Percentiles rank a stretch among this genome's conserved stretches.
These are phyloP conservation scores for Pelargonium nanum DNA, from an alignment of 345 rosid genomes.

Conservation along the genomic window DNA sequence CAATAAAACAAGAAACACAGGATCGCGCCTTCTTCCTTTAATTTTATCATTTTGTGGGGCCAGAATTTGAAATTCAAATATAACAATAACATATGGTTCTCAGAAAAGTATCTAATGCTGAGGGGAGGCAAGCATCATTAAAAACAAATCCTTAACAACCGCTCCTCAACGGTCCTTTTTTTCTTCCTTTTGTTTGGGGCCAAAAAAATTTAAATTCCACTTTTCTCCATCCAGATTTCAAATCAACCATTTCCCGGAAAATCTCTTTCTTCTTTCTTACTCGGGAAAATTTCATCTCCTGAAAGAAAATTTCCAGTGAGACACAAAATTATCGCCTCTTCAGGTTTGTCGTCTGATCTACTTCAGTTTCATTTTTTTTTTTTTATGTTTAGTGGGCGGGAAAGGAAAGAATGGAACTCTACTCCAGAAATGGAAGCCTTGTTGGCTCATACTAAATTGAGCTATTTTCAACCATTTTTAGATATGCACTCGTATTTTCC, in stretches of 20 bases:
- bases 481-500: neutral
- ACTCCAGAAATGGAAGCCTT: neutral
- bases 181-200: neutral
- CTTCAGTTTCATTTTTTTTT: neutral
- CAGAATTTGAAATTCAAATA: slow-evolving; percentile 12
- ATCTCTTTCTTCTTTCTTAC: too few relatives aligned
- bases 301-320: neutral
- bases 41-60: too few relatives aligned
- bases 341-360: slow-evolving; percentile 19
- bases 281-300: slow-evolving; percentile 1
- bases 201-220: neutral
- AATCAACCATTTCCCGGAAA: slow-evolving; percentile 7
- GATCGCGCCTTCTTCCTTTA: neutral
- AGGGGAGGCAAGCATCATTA: neutral
- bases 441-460: neutral
- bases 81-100: neutral
- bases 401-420: too few relatives aligned
- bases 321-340: neutral
- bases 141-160: slow-evolving; percentile 10
- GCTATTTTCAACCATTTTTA: neutral
- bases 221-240: neutral
- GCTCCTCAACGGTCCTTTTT: slow-evolving; percentile 30
- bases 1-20: neutral
- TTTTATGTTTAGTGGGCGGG: neutral
- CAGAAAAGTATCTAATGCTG: neutral